phyloP scores from a whole-genome alignment of 352 stramenopile genomes.

The Phytophthora podocarpi region DNA sequence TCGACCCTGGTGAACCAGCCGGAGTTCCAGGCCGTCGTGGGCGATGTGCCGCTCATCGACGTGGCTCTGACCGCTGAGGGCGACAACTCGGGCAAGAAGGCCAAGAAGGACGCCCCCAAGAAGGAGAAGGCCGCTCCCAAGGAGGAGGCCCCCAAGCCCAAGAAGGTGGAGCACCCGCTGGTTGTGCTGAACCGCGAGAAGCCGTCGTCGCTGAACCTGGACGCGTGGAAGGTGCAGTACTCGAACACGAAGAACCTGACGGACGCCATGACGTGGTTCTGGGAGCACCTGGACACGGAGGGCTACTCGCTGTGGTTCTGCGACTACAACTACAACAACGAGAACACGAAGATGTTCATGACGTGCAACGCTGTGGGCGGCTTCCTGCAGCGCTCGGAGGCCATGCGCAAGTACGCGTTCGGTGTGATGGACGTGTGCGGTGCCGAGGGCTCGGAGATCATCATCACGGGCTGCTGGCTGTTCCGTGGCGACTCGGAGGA shows the following conservation, averaged over 20 bases:
- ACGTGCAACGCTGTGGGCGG: constrained; percentile 91
- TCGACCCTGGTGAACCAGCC: constrained; percentile 93
- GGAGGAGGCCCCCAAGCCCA: constrained; percentile 58
- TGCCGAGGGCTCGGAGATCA: constrained; percentile 67
- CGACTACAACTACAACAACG: constrained; percentile 94
- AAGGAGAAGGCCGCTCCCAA: constrained; percentile 50
- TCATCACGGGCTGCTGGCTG: constrained; percentile 92
- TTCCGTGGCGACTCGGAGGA: constrained; percentile 89
- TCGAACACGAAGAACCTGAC: constrained; percentile 87
- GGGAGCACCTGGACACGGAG: constrained; percentile 86
- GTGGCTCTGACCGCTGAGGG: constrained; percentile 71
- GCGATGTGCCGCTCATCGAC: constrained; percentile 88
- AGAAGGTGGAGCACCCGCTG: constrained; percentile 88
- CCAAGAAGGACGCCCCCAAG: constrained; percentile 44
- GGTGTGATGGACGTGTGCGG: constrained; percentile 86
- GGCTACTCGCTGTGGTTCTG: constrained; percentile 92
- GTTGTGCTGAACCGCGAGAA: constrained; percentile 88
- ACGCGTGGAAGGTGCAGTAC: constrained; percentile 94
- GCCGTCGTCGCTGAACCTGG: constrained; percentile 78
- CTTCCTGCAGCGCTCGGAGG: constrained; percentile 93
- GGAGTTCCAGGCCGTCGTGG: constrained; percentile 92
- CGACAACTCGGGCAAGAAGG: constrained; percentile 47
- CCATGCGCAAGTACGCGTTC: constrained; percentile 93
- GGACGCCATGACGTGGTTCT: constrained; percentile 92
- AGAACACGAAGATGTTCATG: constrained; percentile 95